Base-by-base conservation (phyloP, 2,329 filamentous ascomycete genomes). In the Penicillium nordicum region DNA sequence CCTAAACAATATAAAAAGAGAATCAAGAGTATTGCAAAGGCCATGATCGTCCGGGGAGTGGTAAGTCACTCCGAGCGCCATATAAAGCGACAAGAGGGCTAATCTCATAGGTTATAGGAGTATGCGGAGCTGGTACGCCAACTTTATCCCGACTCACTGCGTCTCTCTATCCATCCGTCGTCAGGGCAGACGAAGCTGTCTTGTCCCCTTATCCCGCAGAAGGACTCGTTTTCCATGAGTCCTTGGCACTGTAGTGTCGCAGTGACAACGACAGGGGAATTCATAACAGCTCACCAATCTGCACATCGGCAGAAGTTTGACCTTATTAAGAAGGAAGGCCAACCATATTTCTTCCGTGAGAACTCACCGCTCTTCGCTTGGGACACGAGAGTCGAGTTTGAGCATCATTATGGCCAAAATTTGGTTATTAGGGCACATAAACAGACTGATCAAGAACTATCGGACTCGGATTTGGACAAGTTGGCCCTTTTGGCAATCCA, bases 191-290 rank as follows among this genome's bases (percentile, higher is more conserved):
- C 48, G 2, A 56, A 56, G 48, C 34, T 56, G 25, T 56, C 53
- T 2, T 56, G 36, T 29, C 48, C 53, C 11, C 49, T 56, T 10
- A 52, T 56, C 10, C 53, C 53, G 1, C 53, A 56, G 16, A 21
- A 34, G 18, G 25, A 56, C 4, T 52, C 48, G 0, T 56, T 56
- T 25, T 56, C 53, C 4, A 56, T 56, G 53, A 56, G 53, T 5
- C 53, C 53, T 8, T 56, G 53, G 53, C 53, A 56, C 27, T 56
- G 53, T 34, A 56, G 53, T 42, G n/a, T 56, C 10, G 53, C 53
- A 29, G 53, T 56, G 23, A 51, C 29, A 21, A 11, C 16, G 3
- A 9, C 50, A 8, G 53, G 53, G 1, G 45, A 43, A 27, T 56
- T 56, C 16, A 46, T 46, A n/a, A 56, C 53, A n/a, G 53, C 53